Conservation (phyloP, 2,329 filamentous ascomycete species). For the Lachnellula hyalina region DNA sequence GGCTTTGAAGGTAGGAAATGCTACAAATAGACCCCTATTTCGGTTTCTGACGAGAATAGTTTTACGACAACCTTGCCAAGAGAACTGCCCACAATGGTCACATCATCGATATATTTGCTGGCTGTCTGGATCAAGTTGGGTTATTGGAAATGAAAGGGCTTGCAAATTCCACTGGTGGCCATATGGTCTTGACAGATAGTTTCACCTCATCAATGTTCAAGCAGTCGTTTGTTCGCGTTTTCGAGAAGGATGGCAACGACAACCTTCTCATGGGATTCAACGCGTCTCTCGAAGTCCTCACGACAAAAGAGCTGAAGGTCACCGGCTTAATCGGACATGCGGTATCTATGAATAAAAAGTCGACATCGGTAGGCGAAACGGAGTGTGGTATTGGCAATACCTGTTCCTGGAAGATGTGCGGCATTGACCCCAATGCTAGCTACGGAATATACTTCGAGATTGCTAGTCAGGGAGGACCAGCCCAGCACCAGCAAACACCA, state of each 20-base stretch:
- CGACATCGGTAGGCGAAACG: slow-evolving; percentile 91
- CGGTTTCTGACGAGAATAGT: slow-evolving; percentile 45
- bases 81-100: slow-evolving; percentile 94
- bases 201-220: slow-evolving; percentile 99
- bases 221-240: slow-evolving; percentile 94
- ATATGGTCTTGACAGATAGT: slow-evolving; percentile 97
- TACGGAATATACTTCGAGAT: slow-evolving; percentile 99
- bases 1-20: slow-evolving; percentile 69
- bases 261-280: slow-evolving; percentile 99
- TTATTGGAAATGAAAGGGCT: slow-evolving; percentile 97
- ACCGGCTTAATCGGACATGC: slow-evolving; percentile 96
- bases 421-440: slow-evolving; percentile 87
- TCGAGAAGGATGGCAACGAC: slow-evolving; percentile 93
- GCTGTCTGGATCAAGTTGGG: slow-evolving; percentile 95
- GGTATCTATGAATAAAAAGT: slow-evolving; percentile 97
- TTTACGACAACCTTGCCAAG: slow-evolving; percentile 92
- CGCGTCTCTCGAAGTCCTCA: slow-evolving; percentile 88
- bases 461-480: slow-evolving; percentile 82
- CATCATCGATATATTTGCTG: slow-evolving; percentile 95
- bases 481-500: slow-evolving; percentile 77
- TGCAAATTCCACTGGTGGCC: slow-evolving; percentile 90
- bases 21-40: background rate
- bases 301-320: slow-evolving; percentile 96
- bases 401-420: slow-evolving; percentile 99
- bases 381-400: slow-evolving; percentile 98